Conservation (phyloP, 306 rosid genomes). For the Ceratonia siliqua region DNA sequence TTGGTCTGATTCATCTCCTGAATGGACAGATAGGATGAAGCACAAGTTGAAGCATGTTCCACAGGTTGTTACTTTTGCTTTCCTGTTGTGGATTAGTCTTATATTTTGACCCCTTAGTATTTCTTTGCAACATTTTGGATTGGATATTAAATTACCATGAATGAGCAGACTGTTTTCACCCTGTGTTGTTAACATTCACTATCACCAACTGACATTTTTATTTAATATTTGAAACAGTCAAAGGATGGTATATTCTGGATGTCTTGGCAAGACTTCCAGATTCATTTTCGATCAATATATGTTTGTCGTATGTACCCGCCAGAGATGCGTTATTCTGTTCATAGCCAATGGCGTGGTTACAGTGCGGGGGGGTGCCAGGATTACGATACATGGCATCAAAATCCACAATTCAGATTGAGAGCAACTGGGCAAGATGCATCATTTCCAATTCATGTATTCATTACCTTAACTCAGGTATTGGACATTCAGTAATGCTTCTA, state of each 20-base stretch:
- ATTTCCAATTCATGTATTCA: conserved; percentile 86
- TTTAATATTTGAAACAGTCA: conserved; percentile 55
- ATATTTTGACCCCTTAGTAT: conserved; percentile 4
- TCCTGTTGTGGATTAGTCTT: not conserved
- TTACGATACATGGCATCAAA: conserved; percentile 96
- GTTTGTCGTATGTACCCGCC: conserved; percentile 93
- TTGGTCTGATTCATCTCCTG: conserved; percentile 93
- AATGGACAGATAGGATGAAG: conserved; percentile 97
- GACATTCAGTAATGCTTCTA: conserved; percentile 4
- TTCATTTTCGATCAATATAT: conserved; percentile 96
- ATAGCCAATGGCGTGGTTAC: conserved; percentile 96
- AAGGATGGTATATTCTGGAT: conserved; percentile 99
- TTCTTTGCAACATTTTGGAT: not conserved
- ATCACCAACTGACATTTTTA: conserved; percentile 10
- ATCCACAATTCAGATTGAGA: conserved; percentile 93
- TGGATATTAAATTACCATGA: not conserved
- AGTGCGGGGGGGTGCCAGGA: conserved; percentile 99
- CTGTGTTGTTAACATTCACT: conserved; percentile 3
- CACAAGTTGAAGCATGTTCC: conserved; percentile 92
- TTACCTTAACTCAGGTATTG: conserved; percentile 87
- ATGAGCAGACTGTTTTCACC: not conserved
- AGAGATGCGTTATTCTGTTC: conserved; percentile 95
- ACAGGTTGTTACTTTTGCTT: conserved; percentile 56
- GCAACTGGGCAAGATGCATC: conserved; percentile 97
- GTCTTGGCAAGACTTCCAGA: conserved; percentile 99